Base-by-base conservation (phyloP, 2,329 filamentous ascomycete species). In the Trichoderma sp. region DNA sequence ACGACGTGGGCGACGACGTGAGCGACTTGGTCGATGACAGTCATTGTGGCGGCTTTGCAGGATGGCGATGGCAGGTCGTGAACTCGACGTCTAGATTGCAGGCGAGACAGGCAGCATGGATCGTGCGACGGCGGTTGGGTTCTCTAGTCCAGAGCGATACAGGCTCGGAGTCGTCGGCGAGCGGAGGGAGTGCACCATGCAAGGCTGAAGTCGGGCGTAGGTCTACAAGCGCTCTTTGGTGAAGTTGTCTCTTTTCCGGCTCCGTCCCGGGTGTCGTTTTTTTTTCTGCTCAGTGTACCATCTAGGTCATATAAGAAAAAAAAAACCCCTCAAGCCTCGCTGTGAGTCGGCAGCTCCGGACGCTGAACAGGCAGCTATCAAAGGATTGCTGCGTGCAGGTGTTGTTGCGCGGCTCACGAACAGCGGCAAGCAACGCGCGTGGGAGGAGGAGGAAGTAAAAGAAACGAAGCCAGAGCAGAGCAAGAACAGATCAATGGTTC, bases 1-100 rank as follows among this genome's bases (percentile, higher is more conserved):
- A 83, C 79, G 30, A 83, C 74, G 62, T 81, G 75, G 50, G 78
- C 80, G 69, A 80, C 80, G 69, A 81, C 79, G 73, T 79, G 78
- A 69, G 84, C 72, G 58, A 80, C 77, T 68, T 81, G 77, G 65
- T 83, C 77, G 70, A 84, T 65, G 72, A 79, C 76, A 53, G 79
- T 78, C 82, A 84, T 84, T 23, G 66, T 50, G 61, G n/a, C 17
- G n/a, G n/a, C 32, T 58, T 59, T 61, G 63, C 50, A 28, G 55
- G n/a, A 53, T 17, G 28, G 57, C n/a, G 43, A 65, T 50, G 20
- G 30, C 43, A 34, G 20, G 26, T 57, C 28, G 66, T 39, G 66
- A 30, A 68, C 50, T 69, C 72, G 70, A 68, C 26, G 68, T 65
- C 63, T 64, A n/a, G 32, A n/a, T 30, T 36, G 61, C 63, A 58